A percentile compares a stretch with the other conserved stretches of the same genome.
These are phyloP conservation scores for Globisporangium iwayamae DNA, from an alignment of 352 stramenopile genomes.

Conservation along the genomic window DNA sequence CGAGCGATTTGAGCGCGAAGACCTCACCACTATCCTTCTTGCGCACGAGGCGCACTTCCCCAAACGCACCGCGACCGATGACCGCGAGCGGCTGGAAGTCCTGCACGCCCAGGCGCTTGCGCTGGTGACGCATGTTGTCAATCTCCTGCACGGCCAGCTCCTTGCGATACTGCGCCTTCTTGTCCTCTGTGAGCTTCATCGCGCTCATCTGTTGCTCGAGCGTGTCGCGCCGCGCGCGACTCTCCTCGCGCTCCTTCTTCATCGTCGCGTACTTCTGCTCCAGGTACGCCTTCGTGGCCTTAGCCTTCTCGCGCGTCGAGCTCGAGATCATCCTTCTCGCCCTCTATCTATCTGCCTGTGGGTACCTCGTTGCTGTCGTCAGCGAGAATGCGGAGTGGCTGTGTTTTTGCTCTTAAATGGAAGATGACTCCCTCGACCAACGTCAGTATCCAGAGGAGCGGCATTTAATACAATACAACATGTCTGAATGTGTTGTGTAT, in stretches of 20 bases:
- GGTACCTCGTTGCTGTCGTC: too few species aligned
- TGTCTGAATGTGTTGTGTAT: too few species aligned
- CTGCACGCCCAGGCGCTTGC: constrained; percentile 73
- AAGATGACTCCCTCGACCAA: too few species aligned
- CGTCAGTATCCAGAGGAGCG: too few species aligned
- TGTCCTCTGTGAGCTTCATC: constrained; percentile 68
- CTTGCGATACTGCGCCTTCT: constrained; percentile 80
- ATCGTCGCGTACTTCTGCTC: constrained; percentile 89
- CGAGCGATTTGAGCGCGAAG: constrained; percentile 91
- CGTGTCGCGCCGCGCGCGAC: constrained; percentile 64
- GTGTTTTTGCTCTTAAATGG: too few species aligned
- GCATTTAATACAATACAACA: too few species aligned
- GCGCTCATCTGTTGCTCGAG: constrained; percentile 84
- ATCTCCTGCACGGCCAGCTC: constrained; percentile 74
- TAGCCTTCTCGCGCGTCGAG: constrained; percentile 84
- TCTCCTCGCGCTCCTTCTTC: constrained; percentile 86
- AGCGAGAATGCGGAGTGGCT: too few species aligned
- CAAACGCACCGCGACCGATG: constrained; percentile 98
- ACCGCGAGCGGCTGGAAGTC: constrained; percentile 98
- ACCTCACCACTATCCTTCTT: constrained; percentile 84
- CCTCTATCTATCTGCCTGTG: too few species aligned
- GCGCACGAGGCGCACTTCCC: constrained; percentile 92
- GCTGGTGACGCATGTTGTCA: constrained; percentile 75
- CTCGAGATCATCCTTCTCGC: constrained; percentile 65
- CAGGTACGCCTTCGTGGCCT: constrained; percentile 84